A percentile compares a stretch with the other conserved stretches of the same genome.
phyloP scores from a whole-genome alignment of 1,284 basidiomycete genomes.

The Melampsora larici-populina region DNA sequence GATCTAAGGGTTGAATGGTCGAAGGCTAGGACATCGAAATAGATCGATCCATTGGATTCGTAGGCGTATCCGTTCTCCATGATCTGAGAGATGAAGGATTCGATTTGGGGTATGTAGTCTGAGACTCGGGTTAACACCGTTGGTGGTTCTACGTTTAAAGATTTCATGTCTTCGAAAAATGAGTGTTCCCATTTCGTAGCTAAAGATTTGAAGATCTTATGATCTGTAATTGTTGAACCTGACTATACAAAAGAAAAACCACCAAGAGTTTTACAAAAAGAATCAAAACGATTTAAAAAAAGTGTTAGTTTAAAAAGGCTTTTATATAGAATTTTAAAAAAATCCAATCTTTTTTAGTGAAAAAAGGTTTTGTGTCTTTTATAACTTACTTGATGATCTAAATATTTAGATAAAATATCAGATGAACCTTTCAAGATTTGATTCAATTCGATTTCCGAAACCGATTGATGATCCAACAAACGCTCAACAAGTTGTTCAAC shows the following conservation, averaged over 20 bases:
- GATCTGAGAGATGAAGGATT: constrained; percentile 80
- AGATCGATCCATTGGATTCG: constrained; percentile 76
- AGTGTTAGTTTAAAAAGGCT: neutral
- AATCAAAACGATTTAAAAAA: too few relatives aligned
- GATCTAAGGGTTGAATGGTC: constrained; percentile 61
- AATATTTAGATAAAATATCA: constrained; percentile 35
- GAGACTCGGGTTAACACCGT: constrained; percentile 92
- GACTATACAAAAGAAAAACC: constrained; percentile 61
- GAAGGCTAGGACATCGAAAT: constrained; percentile 88
- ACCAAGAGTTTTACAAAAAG: too few relatives aligned
- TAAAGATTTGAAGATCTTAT: constrained; percentile 75
- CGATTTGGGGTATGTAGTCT: constrained; percentile 95
- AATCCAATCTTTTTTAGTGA: too few relatives aligned
- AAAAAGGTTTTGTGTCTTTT: too few relatives aligned
- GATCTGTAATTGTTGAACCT: constrained; percentile 78
- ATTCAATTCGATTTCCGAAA: neutral
- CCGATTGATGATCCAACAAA: constrained; percentile 32
- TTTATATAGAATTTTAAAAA: too few relatives aligned
- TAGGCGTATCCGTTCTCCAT: constrained; percentile 88
- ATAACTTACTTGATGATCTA: constrained; percentile 30
- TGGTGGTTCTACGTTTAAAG: constrained; percentile 78
- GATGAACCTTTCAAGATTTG: constrained; percentile 11
- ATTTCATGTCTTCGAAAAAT: constrained; percentile 90
- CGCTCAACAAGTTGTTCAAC: too few relatives aligned
- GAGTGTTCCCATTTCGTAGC: constrained; percentile 84